Evolutionary conservation across 129 eudicot species (phyloP).

Genomic region (Artemisia tridentata): DNA sequence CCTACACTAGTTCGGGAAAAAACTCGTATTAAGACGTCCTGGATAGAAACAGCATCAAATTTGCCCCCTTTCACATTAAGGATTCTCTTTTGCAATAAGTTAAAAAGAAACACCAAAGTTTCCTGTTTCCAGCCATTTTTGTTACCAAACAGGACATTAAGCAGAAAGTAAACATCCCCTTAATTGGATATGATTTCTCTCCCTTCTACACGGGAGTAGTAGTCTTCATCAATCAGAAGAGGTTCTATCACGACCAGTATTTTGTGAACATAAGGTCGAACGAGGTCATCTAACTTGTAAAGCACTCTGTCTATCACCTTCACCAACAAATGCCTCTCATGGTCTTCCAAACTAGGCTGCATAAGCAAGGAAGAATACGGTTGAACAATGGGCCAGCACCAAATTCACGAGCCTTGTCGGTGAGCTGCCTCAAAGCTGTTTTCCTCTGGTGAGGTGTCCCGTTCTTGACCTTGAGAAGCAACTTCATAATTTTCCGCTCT

Average conservation of each 20-base stretch:
- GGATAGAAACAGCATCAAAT: too few relatives aligned
- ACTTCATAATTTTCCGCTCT: slow-evolving; percentile 86
- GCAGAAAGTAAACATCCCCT: too few relatives aligned
- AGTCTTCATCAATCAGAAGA: slow-evolving; percentile 84
- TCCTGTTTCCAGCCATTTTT: too few relatives aligned
- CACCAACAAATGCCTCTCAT: slow-evolving; percentile 87
- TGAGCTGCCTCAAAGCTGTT: slow-evolving; percentile 92
- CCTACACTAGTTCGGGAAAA: too few relatives aligned
- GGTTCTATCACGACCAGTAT: slow-evolving; percentile 92
- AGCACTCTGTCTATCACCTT: slow-evolving; percentile 90
- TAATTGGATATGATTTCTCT: slow-evolving; percentile 91
- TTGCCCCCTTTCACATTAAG: too few relatives aligned
- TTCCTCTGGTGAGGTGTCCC: slow-evolving; percentile 98
- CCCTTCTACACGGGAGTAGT: slow-evolving; percentile 96
- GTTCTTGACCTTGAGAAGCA: slow-evolving; percentile 84
- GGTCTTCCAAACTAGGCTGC: slow-evolving; percentile 97
- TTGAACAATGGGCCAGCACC: slow-evolving; percentile 95
- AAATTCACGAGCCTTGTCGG: slow-evolving; percentile 90
- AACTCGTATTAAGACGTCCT: too few relatives aligned
- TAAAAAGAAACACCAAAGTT: too few relatives aligned
- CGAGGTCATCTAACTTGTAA: slow-evolving; percentile 85
- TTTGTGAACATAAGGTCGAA: slow-evolving; percentile 90
- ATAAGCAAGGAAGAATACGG: slow-evolving; percentile 85
- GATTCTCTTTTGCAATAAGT: too few relatives aligned
- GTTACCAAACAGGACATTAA: too few relatives aligned